Evolutionary conservation across 345 rosid genomes (phyloP), one percentile per base, ranked within the genome.

Genomic region (Nasturtium officinale): DNA sequence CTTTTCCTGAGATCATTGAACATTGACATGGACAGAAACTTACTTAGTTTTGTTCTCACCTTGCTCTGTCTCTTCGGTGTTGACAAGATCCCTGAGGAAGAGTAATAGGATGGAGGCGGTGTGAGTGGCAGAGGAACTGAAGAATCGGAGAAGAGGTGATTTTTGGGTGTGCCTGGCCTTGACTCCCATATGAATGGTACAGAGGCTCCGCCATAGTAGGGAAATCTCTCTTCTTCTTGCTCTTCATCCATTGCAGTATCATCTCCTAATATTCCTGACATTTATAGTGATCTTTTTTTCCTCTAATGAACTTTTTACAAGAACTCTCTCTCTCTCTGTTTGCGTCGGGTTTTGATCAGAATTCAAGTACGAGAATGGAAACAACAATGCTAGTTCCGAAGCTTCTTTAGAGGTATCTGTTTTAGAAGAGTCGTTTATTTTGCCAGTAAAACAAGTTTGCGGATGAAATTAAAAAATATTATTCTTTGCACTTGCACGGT

Each of bases 101-200:
- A 83, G 32, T 68, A 61, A 33, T 71, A 80, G 0, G 87, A 86
- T 26, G 89, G 93, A 48, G 90, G 89, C 0, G 93, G 88, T 3
- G 91, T 83, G 18, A 83, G 69, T 18, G 76, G 67, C 40, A 12
- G 61, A 17, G 87, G 85, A 60, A 75, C 56, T 26, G 76, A 25
- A 60, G 65, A 30, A 42, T 75, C 74, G 1, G 73, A 42, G 29
- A 52, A 38, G 50, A 60, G 48, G 5, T 73, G 9, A 67, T 87
- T 84, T 56, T 90, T 92, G 0, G 98, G 96, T n/a, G 96, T 88
- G 38, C 98, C 98, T 0, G 98, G 98, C 18, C 76, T 81, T 18
- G 96, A 78, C 65, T 92, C 98, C 98, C 98, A 92, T 35, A 48
- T 20, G 84, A 92, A 92, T 0, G 97, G 93, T 54, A 92, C 32